Percentiles rank a stretch among this genome's conserved stretches.
phyloP scores from a whole-genome alignment of 2,329 filamentous ascomycete genomes.

The Botrytis porri region DNA sequence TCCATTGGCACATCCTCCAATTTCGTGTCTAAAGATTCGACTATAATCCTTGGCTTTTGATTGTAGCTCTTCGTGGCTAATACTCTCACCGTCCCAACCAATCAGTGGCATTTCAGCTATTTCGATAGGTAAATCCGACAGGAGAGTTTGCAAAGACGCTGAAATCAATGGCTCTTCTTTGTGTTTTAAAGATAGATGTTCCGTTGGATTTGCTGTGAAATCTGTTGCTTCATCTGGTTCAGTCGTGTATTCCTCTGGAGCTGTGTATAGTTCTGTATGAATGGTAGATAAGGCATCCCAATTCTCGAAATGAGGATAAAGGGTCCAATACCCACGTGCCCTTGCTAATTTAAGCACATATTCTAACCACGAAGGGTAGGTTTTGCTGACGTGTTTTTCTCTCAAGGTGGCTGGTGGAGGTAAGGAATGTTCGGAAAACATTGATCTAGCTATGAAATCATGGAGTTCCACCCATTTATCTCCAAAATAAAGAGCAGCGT shows the following conservation, averaged over 20 bases:
- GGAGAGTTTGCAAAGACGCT: constrained; percentile 50
- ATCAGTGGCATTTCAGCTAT: constrained; percentile 56
- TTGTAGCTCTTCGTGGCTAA: constrained; percentile 43
- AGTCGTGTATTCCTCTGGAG: constrained; percentile 64
- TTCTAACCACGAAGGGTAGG: constrained; percentile 74
- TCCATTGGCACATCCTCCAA: constrained; percentile 60
- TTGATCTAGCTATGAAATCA: constrained; percentile 60
- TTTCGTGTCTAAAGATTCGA: constrained; percentile 55
- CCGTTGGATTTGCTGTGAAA: constrained; percentile 33
- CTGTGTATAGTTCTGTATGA: constrained; percentile 70
- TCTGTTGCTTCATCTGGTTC: constrained; percentile 23
- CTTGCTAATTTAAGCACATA: constrained; percentile 74
- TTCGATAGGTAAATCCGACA: constrained; percentile 44
- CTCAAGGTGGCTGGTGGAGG: constrained; percentile 43
- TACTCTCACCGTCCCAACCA: constrained; percentile 58
- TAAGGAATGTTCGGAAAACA: constrained; percentile 37
- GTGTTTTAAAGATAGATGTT: constrained; percentile 32
- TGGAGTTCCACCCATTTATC: constrained; percentile 86
- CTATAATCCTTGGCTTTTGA: constrained; percentile 52
- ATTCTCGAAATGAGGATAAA: constrained; percentile 68
- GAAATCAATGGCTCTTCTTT: constrained; percentile 43
- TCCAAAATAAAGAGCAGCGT: constrained; percentile 79
- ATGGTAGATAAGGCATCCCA: constrained; percentile 59
- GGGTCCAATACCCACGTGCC: constrained; percentile 70
- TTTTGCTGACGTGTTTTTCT: constrained; percentile 62